phyloP scores from a whole-genome alignment of 2,329 filamentous ascomycete genomes.

The Xylariaceae sp. region DNA sequence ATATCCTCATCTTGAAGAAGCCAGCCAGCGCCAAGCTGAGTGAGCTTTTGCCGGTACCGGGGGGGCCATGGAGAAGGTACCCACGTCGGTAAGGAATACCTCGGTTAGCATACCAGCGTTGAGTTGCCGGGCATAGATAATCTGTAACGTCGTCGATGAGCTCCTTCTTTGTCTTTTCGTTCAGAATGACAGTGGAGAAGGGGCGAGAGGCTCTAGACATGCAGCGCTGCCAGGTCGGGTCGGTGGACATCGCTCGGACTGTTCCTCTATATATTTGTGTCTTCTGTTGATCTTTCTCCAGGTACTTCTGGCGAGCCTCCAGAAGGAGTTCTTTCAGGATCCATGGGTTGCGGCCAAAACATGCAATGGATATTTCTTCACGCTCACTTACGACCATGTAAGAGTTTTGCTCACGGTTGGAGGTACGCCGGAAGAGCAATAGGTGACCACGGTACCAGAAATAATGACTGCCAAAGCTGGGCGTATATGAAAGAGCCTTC shows the following conservation, averaged over 20 bases:
- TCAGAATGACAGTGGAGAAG: conserved; percentile 69
- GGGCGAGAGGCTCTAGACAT: conserved; percentile 65
- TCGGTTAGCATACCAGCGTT: conserved; percentile 81
- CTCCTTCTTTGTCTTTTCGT: conserved; percentile 63
- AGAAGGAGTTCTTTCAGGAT: conserved; percentile 66
- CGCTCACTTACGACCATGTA: conserved; percentile 54
- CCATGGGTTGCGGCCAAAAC: conserved; percentile 65
- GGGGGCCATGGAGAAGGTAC: conserved; percentile 81
- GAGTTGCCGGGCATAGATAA: conserved; percentile 66
- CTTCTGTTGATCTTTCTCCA: conserved; percentile 64
- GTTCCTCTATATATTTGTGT: conserved; percentile 70
- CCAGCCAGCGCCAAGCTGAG: conserved; percentile 74
- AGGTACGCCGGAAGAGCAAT: conserved; percentile 61
- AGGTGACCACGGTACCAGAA: conserved; percentile 69
- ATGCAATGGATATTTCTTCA: conserved; percentile 65
- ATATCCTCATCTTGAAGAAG: conserved; percentile 72
- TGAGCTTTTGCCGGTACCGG: conserved; percentile 80
- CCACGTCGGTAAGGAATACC: conserved; percentile 87
- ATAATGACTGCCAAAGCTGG: conserved; percentile 68
- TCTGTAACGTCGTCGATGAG: conserved; percentile 66
- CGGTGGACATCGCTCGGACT: conserved; percentile 46
- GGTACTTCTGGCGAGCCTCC: conserved; percentile 61
- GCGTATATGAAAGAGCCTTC: conserved; percentile 66
- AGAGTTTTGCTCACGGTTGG: conserved; percentile 51
- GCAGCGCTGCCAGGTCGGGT: conserved; percentile 65